Percentiles rank a stretch among this genome's conserved stretches.
Conservation (phyloP, 2,329 filamentous ascomycete genomes). For the Scytalidium sp. region DNA sequence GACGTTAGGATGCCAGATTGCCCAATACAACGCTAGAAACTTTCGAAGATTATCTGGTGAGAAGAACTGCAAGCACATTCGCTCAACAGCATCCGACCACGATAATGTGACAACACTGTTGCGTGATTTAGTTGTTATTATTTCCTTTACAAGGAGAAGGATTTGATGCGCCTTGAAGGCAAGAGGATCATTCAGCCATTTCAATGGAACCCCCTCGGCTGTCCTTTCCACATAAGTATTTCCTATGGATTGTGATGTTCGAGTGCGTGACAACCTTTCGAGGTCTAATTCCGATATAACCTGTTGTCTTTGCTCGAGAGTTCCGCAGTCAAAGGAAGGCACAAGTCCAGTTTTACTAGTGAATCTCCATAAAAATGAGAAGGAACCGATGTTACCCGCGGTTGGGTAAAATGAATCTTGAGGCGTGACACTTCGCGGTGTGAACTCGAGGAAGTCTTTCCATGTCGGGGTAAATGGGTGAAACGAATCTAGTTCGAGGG, state of each 20-base stretch:
- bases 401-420: constrained; percentile 1
- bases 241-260: too few species aligned
- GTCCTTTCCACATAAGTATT: too few species aligned
- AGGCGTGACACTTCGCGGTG: not conserved
- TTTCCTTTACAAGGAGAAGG: constrained; percentile 30
- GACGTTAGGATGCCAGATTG: constrained; percentile 1
- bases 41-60: not conserved
- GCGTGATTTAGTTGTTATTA: constrained; percentile 31
- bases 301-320: constrained; percentile 27
- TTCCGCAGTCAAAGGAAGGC: constrained; percentile 34
- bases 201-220: constrained; percentile 5
- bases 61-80: not conserved
- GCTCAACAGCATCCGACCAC: constrained; percentile 31
- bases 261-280: too few species aligned
- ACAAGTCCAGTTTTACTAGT: constrained; percentile 33
- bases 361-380: constrained; percentile 32
- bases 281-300: constrained; percentile 15
- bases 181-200: constrained; percentile 29
- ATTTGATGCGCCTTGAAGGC: constrained; percentile 34
- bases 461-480: not conserved
- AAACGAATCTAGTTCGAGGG: too few species aligned
- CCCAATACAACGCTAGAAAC: constrained; percentile 1
- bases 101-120: constrained; percentile 31
- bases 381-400: constrained; percentile 12
- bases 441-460: too few species aligned